phyloP scores from a whole-genome alignment of 306 rosid genomes.

The Dryas alaskensis region DNA sequence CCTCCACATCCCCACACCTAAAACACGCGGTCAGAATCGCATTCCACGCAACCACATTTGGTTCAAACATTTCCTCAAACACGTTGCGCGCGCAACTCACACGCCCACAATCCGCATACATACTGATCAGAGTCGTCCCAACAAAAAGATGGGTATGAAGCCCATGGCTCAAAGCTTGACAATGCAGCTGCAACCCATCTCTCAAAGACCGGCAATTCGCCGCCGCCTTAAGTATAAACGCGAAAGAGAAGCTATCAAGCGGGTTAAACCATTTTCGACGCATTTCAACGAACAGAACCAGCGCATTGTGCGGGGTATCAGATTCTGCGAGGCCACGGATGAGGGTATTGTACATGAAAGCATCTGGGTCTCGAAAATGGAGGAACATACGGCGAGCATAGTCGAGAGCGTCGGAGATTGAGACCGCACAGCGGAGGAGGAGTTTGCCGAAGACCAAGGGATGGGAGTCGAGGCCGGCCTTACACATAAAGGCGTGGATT shows the following conservation, averaged over 20 bases:
- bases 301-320: constrained; percentile 42
- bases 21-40: constrained; percentile 63
- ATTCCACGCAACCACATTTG: constrained; percentile 86
- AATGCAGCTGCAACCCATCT: constrained; percentile 60
- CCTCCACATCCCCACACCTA: constrained; percentile 54
- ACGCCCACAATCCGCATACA: constrained; percentile 66
- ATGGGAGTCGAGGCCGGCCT: constrained; percentile 47
- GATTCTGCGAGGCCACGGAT: constrained; percentile 65
- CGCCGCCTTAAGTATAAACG: constrained; percentile 61
- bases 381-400: constrained; percentile 57
- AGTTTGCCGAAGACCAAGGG: constrained; percentile 61
- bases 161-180: constrained; percentile 46
- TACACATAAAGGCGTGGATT: constrained; percentile 45
- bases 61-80: constrained; percentile 70
- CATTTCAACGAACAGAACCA: constrained; percentile 52
- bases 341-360: constrained; percentile 82
- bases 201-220: constrained; percentile 44
- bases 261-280: constrained; percentile 32
- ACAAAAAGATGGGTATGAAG: constrained; percentile 58
- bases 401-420: constrained; percentile 52
- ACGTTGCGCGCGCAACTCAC: constrained; percentile 38
- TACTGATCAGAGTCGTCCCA: constrained; percentile 62
- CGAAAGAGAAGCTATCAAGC: constrained; percentile 78
- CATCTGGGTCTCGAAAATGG: constrained; percentile 62
- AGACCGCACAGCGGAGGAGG: constrained; percentile 65